These are phyloP conservation scores for Volvox reticuliferus DNA, from an alignment of 139 green algal species.

Conservation along the genomic window DNA sequence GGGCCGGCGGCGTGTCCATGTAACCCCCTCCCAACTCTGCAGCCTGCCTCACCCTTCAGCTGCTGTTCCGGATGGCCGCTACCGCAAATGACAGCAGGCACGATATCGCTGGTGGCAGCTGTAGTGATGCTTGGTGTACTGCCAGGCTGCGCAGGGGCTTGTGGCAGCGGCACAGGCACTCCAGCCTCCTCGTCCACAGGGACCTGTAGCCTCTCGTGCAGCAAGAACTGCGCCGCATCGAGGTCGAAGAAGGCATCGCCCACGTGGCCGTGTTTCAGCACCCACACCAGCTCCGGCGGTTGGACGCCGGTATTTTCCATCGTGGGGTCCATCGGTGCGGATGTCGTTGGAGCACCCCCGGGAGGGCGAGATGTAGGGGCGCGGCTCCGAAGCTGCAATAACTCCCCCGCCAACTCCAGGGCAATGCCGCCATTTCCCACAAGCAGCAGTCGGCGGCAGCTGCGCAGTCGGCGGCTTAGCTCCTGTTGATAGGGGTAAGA, in stretches of 20 bases:
- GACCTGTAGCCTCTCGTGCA: conserved; percentile 34
- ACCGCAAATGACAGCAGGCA: not conserved
- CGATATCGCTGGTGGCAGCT: too few relatives aligned
- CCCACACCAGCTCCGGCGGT: conserved; percentile 83
- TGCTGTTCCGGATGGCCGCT: not conserved
- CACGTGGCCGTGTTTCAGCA: conserved; percentile 82
- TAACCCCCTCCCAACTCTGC: not conserved
- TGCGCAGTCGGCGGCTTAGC: not conserved
- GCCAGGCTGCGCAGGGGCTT: not conserved
- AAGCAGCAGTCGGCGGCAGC: conserved; percentile 67
- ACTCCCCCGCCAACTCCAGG: conserved; percentile 77
- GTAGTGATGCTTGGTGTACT: too few relatives aligned
- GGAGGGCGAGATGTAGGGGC: too few relatives aligned
- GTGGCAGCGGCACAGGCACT: too few relatives aligned
- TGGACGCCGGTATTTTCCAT: not conserved
- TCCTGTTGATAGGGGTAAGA: not conserved
- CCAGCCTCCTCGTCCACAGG: not conserved
- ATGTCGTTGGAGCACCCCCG: not conserved
- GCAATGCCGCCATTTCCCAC: conserved; percentile 94
- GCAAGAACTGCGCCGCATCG: conserved; percentile 84
- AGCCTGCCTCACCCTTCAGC: not conserved
- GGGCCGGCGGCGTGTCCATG: conserved; percentile 31
- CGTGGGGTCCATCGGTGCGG: not conserved
- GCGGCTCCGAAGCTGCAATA: conserved; percentile 27
- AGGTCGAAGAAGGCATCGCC: conserved; percentile 92